phyloP scores from a whole-genome alignment of 768 basidiomycete genomes.

The Naganishia friedmannii region DNA sequence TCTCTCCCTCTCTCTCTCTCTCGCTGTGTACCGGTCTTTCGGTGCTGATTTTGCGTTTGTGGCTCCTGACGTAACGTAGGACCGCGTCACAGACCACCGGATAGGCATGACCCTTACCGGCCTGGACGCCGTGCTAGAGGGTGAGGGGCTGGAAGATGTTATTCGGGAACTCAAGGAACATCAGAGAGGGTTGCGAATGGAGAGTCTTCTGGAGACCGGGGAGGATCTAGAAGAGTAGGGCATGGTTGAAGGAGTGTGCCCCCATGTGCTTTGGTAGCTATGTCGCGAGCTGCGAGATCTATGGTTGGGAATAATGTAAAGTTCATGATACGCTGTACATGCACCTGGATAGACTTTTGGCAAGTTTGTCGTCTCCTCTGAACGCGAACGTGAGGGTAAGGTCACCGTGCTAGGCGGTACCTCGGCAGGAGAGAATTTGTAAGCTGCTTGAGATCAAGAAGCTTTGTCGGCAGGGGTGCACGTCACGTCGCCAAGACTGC shows the following conservation, averaged over 20 bases:
- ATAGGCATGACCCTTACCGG: constrained; percentile 67
- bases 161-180: constrained; percentile 48
- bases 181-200: constrained; percentile 47
- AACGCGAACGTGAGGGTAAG: too few relatives aligned
- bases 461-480: too few relatives aligned
- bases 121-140: constrained; percentile 55
- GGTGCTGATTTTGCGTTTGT: neutral
- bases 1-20: constrained; percentile 43
- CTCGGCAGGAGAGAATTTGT: too few relatives aligned
- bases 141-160: constrained; percentile 52
- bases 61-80: constrained; percentile 59
- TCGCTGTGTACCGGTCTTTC: neutral
- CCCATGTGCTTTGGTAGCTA: too few relatives aligned
- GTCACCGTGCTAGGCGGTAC: too few relatives aligned
- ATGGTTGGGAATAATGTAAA: too few relatives aligned
- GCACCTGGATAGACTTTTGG: too few relatives aligned
- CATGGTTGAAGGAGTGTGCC: neutral
- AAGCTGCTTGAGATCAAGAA: too few relatives aligned
- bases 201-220: constrained; percentile 49
- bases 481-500: too few relatives aligned
- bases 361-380: too few relatives aligned
- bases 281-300: too few relatives aligned
- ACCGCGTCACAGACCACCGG: constrained; percentile 88
- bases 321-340: too few relatives aligned
- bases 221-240: constrained; percentile 47